Conservation (phyloP, 164 flowering plant species). For the Euptelea pleiosperma region DNA sequence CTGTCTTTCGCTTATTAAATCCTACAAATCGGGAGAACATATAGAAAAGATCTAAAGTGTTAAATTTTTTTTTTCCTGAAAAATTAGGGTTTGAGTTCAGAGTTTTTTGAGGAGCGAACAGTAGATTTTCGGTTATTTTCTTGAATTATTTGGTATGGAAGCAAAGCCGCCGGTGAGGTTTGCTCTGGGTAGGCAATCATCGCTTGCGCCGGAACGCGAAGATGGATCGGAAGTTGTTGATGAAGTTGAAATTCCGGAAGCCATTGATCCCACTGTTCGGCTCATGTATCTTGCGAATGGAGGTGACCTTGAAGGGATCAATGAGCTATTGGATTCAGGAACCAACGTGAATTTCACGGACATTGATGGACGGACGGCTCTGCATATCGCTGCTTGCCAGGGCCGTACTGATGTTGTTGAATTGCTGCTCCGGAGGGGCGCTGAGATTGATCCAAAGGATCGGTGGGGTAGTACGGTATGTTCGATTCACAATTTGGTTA, state of each 20-base stretch:
- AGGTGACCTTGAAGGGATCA: slow-evolving; percentile 69
- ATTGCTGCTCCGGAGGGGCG: slow-evolving; percentile 48
- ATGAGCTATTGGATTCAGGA: slow-evolving; percentile 63
- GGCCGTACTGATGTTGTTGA: slow-evolving; percentile 57
- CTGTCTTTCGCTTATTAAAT: no score
- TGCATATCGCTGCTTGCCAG: slow-evolving; percentile 87
- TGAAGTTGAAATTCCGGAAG: slow-evolving; percentile 21
- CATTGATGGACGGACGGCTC: slow-evolving; percentile 70
- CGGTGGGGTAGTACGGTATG: slow-evolving; percentile 95
- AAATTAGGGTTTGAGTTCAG: no score
- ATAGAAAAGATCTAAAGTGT: no score
- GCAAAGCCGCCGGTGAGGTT: slow-evolving; percentile 24
- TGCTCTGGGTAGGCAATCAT: slow-evolving; percentile 59
- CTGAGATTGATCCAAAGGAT: slow-evolving; percentile 67
- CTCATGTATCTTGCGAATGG: slow-evolving; percentile 74
- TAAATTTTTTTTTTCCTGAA: no score
- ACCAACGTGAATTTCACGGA: slow-evolving; percentile 64
- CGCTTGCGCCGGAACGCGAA: slow-evolving; percentile 53
- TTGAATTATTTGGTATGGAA: slow-evolving; percentile 14
- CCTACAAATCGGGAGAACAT: no score
- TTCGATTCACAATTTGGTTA: neutral
- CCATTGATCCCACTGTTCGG: slow-evolving; percentile 44
- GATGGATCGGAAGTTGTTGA: neutral
- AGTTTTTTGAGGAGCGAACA: no score
- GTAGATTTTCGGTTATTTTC: no score